Conservation (phyloP, 768 basidiomycete species). For the Phaffia tasmanica region DNA sequence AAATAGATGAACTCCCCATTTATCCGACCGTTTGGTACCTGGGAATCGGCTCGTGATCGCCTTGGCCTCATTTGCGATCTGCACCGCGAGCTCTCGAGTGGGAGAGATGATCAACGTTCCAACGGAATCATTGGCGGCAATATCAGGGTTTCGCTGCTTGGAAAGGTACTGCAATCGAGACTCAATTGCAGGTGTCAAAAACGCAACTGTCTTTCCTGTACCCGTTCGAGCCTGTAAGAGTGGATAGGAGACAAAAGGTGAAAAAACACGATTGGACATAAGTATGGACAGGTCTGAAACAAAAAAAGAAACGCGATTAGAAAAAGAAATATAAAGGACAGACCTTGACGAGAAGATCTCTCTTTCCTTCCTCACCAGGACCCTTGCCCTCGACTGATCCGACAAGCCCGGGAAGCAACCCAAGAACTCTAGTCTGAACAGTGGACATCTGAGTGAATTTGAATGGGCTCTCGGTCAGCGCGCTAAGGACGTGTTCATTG, state of each 20-base stretch:
- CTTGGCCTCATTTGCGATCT: slow-evolving; percentile 73
- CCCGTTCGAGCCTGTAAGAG: slow-evolving; percentile 63
- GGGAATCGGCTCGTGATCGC: slow-evolving; percentile 52
- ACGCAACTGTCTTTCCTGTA: slow-evolving; percentile 79
- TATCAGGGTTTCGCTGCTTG: slow-evolving; percentile 33
- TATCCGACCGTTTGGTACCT: slow-evolving; percentile 32
- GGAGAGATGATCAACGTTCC: slow-evolving; percentile 77
- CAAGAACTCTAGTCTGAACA: slow-evolving; percentile 70
- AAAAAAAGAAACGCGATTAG: not conserved
- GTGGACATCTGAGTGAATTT: slow-evolving; percentile 59
- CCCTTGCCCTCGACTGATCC: slow-evolving; percentile 30
- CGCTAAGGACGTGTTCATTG: slow-evolving; percentile 43
- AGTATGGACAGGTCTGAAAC: not conserved
- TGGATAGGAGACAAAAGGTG: not conserved
- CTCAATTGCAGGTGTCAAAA: slow-evolving; percentile 77
- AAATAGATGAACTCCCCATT: slow-evolving; percentile 58
- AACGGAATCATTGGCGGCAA: slow-evolving; percentile 45
- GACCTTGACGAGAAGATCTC: slow-evolving; percentile 59
- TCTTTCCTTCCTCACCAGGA: slow-evolving; percentile 26
- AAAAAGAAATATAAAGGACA: not conserved
- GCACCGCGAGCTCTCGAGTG: slow-evolving; percentile 78
- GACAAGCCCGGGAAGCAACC: slow-evolving; percentile 57
- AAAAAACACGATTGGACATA: not conserved
- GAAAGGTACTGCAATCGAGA: slow-evolving; percentile 54
- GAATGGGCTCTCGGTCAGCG: slow-evolving; percentile 57